Base-by-base conservation (phyloP, 2,329 filamentous ascomycete genomes). In the Geosmithia putterillii region DNA sequence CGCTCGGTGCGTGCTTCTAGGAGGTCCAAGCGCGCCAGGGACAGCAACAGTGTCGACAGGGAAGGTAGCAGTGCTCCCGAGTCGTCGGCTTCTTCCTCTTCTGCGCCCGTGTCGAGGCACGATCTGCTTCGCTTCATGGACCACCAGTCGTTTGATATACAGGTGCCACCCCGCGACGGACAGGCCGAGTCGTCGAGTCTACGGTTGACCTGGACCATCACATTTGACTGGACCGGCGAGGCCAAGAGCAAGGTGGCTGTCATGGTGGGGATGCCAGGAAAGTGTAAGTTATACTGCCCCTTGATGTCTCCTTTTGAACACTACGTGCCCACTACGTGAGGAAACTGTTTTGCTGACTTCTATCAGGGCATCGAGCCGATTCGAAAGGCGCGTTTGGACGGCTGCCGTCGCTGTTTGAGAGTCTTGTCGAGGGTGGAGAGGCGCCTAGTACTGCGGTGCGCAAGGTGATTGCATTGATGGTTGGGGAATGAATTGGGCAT, bases 161-260 rank as follows among this genome's bases (percentile, higher is more conserved):
- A 64, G 0, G 48, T 73, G 6, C 53, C 50, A 5, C 53, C 50
- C 3, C 1, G 36, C 17, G 12, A 42, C 3, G 39, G 41, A 40
- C 23, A 21, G 5, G 23, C 14, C 4, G 54, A 57, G 1, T 47
- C 61, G 9, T 63, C 71, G 2, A 56, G 65, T 10, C 44, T 79
- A 4, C 69, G 75, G 21, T 60, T 86, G 1, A 65, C 70, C 45
- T 86, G 82, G 82, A 64, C 59, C 40, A 77, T 83, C 38, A 59
- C 61, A 2, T 83, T 86, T 52, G 81, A 86, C 57, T 86, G 81
- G 81, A 81, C 80, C 0, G 82, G 82, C 6, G 82, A 86, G 54
- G 81, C 78, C 4, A 71, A 73, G 52, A 83, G 73, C 50, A 64
- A 65, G 38, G 59, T 85, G 15, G 62, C 61, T 4, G 64, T 80